Conservation (phyloP, 768 basidiomycete genomes). For the Suillus subaureus region DNA sequence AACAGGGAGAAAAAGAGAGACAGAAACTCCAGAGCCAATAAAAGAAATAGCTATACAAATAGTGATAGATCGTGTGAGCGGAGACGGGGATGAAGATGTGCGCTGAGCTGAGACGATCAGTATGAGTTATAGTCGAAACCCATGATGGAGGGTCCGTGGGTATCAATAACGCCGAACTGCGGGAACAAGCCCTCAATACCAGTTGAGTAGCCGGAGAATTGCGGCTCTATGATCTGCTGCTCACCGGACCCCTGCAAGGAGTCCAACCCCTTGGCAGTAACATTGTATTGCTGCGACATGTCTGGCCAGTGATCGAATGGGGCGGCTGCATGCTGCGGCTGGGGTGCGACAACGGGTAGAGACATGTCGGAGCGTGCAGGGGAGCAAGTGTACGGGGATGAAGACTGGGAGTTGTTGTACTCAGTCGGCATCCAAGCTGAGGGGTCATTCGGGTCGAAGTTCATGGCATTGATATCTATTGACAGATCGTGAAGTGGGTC, state of each 20-base stretch:
- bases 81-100: neutral
- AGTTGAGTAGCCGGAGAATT: conserved; percentile 7
- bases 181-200: conserved; percentile 11
- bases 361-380: conserved; percentile 35
- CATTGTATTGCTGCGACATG: neutral
- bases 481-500: conserved; percentile 26
- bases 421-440: conserved; percentile 19
- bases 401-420: conserved; percentile 26
- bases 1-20: neutral
- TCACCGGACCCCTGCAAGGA: neutral
- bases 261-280: neutral
- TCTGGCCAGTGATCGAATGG: conserved; percentile 27
- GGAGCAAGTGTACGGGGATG: conserved; percentile 47
- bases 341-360: conserved; percentile 31
- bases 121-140: conserved; percentile 8
- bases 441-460: conserved; percentile 13
- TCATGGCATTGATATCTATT: conserved; percentile 10
- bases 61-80: conserved; percentile 1
- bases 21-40: neutral
- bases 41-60: conserved; percentile 10
- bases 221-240: neutral
- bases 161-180: neutral
- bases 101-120: neutral
- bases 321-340: conserved; percentile 20
- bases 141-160: neutral